Evolutionary conservation across 2,329 filamentous ascomycete species (phyloP).

Genomic region (Talaromyces sp.): DNA sequence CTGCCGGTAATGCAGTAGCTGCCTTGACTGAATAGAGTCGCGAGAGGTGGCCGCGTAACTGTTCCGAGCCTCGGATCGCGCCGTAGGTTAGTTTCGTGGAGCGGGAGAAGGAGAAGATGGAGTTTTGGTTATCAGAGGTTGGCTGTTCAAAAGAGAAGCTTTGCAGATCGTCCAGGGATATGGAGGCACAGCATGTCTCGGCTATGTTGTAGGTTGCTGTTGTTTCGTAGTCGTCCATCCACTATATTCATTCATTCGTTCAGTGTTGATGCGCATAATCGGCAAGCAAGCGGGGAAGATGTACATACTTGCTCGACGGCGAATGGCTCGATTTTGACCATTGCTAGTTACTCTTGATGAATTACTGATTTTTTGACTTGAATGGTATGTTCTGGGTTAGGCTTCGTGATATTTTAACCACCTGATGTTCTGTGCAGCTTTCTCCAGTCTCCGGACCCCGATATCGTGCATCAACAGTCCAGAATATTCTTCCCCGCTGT

Average conservation of each 20-base stretch:
- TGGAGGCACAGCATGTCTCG: conserved; percentile 53
- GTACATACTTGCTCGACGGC: conserved; percentile 61
- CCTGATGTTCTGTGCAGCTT: not conserved
- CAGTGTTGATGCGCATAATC: too few relatives aligned
- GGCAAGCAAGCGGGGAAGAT: not conserved
- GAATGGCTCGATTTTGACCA: conserved; percentile 41
- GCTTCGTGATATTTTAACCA: not conserved
- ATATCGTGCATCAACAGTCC: not conserved
- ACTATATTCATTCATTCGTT: conserved; percentile 42
- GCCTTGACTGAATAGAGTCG: conserved; percentile 58
- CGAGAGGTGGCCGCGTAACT: conserved; percentile 60
- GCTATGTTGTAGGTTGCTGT: conserved; percentile 53
- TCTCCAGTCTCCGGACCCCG: not conserved
- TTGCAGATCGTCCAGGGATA: conserved; percentile 51
- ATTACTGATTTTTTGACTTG: too few relatives aligned
- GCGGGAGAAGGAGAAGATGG: conserved; percentile 42
- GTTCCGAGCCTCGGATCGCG: conserved; percentile 61
- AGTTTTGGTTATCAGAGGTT: not conserved
- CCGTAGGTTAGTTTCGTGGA: conserved; percentile 66
- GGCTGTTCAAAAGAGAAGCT: conserved; percentile 50
- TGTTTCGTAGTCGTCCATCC: conserved; percentile 53
- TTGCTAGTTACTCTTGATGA: conserved; percentile 15
- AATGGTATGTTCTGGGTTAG: too few relatives aligned
- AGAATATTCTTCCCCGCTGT: conserved; percentile 10
- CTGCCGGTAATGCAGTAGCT: conserved; percentile 44